Evolutionary conservation across 331 rosid genomes (phyloP).

Genomic region (Rhamnella rubrinervis): DNA sequence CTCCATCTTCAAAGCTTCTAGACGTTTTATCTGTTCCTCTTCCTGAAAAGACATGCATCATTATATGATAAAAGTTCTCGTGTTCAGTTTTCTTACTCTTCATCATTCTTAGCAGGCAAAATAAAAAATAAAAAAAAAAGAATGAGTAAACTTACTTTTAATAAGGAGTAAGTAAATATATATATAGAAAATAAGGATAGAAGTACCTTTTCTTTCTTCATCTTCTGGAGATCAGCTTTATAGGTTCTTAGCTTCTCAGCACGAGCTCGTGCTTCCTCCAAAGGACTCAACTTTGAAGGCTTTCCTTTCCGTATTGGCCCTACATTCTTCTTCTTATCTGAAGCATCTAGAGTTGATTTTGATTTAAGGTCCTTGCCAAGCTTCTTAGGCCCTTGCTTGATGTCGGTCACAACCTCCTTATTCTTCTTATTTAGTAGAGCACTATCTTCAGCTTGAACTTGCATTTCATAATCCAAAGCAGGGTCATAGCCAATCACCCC

Average conservation of each 20-base stretch:
- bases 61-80: not conserved
- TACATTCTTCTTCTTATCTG: constrained; percentile 54
- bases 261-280: constrained; percentile 94
- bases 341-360: constrained; percentile 48
- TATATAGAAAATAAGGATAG: not conserved
- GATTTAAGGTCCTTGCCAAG: constrained; percentile 61
- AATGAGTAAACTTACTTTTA: not conserved
- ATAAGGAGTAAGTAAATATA: not conserved
- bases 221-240: constrained; percentile 95
- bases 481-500: constrained; percentile 68
- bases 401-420: constrained; percentile 41
- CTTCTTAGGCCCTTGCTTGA: constrained; percentile 57
- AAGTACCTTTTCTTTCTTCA: constrained; percentile 93
- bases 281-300: constrained; percentile 80
- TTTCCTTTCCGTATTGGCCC: constrained; percentile 92
- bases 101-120: too few relatives aligned
- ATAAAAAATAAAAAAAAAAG: not conserved
- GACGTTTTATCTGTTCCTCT: constrained; percentile 68
- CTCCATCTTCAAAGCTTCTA: constrained; percentile 82
- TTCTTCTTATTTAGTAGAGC: constrained; percentile 42
- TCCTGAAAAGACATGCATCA: constrained; percentile 47
- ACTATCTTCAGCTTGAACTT: constrained; percentile 39
- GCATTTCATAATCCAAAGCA: constrained; percentile 88
- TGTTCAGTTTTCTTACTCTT: not conserved
- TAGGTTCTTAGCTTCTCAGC: constrained; percentile 82